A percentile compares a stretch with the other conserved stretches of the same genome.
Conservation (phyloP, 2,329 filamentous ascomycete species). For the Aspergillus melleus region DNA sequence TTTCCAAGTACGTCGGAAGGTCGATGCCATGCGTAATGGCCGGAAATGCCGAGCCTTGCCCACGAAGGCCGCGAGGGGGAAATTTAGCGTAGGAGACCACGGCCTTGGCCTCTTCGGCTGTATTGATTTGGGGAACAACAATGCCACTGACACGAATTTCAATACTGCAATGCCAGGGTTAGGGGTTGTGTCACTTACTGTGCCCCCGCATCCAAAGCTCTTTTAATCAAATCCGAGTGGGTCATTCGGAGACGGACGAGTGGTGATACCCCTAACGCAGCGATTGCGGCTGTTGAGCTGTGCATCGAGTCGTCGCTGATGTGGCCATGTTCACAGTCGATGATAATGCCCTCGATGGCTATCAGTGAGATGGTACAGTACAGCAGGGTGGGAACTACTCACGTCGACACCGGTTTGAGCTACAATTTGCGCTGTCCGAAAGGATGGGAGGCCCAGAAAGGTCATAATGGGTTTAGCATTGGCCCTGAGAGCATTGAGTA, state of each 20-base stretch:
- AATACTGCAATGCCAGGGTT: too few species aligned
- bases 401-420: conserved; percentile 63
- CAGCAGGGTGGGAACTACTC: conserved; percentile 28
- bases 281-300: conserved; percentile 26
- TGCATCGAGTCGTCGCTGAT: conserved; percentile 32
- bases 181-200: conserved; percentile 6
- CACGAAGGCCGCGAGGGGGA: conserved; percentile 30
- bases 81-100: conserved; percentile 35
- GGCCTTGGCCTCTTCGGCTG: conserved; percentile 47
- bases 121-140: conserved; percentile 52
- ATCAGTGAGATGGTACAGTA: too few species aligned
- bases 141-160: conserved; percentile 38
- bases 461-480: conserved; percentile 49
- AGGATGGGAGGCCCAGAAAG: conserved; percentile 51
- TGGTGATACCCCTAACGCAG: conserved; percentile 25
- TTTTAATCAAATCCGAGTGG: conserved; percentile 24
- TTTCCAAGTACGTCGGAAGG: conserved; percentile 33
- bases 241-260: conserved; percentile 24
- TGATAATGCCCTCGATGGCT: conserved; percentile 46
- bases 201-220: conserved; percentile 27
- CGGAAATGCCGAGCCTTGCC: conserved; percentile 30
- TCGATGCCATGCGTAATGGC: conserved; percentile 35
- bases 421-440: conserved; percentile 54
- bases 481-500: conserved; percentile 46
- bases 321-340: conserved; percentile 30